A percentile compares a stretch with the other conserved stretches of the same genome.
These are phyloP conservation scores for Pseudopithomyces maydicus DNA, from an alignment of 2,329 filamentous ascomycete species.

Conservation along the genomic window DNA sequence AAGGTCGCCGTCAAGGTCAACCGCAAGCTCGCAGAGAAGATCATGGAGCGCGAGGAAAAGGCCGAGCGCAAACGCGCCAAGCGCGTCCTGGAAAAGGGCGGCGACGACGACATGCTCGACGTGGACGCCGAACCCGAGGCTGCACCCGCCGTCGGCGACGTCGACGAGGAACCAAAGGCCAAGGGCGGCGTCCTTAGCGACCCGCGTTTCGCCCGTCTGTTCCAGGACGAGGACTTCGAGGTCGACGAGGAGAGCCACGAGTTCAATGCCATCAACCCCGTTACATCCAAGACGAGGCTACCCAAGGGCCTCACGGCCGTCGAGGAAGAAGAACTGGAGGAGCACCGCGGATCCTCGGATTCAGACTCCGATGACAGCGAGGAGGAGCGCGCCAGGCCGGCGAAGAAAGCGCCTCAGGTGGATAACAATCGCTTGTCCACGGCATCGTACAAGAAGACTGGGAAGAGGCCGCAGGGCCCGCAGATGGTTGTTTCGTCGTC, in stretches of 20 bases:
- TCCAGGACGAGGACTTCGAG: constrained; percentile 90
- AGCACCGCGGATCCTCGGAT: constrained; percentile 43
- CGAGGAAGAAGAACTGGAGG: constrained; percentile 63
- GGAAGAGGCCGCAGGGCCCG: constrained; percentile 47
- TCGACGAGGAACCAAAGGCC: constrained; percentile 54
- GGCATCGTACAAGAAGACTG: constrained; percentile 65
- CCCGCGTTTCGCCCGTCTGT: constrained; percentile 83
- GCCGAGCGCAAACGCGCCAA: constrained; percentile 53
- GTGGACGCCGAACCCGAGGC: constrained; percentile 21
- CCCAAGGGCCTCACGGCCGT: constrained; percentile 61
- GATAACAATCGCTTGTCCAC: constrained; percentile 62
- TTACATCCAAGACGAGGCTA: constrained; percentile 67
- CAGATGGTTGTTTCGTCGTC: constrained; percentile 63
- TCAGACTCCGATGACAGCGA: constrained; percentile 38
- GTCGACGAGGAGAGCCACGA: constrained; percentile 89
- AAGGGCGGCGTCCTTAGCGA: constrained; percentile 69
- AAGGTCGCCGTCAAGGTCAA: constrained; percentile 93
- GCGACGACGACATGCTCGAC: constrained; percentile 55
- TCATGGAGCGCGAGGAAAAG: constrained; percentile 73
- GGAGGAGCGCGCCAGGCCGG: constrained; percentile 25
- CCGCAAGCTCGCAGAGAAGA: constrained; percentile 68
- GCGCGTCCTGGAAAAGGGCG: constrained; percentile 62
- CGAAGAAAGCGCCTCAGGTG: constrained; percentile 33
- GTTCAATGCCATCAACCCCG: constrained; percentile 80
- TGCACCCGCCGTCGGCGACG: constrained; percentile 22